A percentile compares a stretch with the other conserved stretches of the same genome.
phyloP scores from a whole-genome alignment of 306 rosid genomes.

The Trifolium dubium region DNA sequence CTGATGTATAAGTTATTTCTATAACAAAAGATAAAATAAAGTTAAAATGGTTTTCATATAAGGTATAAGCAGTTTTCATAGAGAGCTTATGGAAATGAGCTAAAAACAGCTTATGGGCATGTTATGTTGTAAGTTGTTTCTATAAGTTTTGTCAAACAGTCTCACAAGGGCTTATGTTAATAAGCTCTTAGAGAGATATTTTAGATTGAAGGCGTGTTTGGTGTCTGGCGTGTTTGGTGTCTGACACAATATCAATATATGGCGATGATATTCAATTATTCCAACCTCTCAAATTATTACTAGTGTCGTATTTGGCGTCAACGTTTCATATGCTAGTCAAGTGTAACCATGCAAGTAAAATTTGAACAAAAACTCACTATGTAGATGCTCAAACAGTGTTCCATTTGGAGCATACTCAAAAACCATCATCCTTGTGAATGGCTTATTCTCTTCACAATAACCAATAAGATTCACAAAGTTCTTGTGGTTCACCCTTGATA shows the following conservation, averaged over 20 bases:
- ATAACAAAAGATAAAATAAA: no score
- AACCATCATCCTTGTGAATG: conserved; percentile 95
- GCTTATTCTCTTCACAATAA: conserved; percentile 79
- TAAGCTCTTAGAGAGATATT: not conserved
- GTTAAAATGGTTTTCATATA: not conserved
- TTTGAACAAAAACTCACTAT: conserved; percentile 62
- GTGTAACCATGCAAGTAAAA: conserved; percentile 2
- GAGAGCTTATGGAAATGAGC: not conserved
- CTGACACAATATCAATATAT: not conserved
- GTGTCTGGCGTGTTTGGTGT: not conserved
- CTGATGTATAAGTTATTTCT: no score
- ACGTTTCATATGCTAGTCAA: not conserved
- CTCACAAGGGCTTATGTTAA: not conserved
- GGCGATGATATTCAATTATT: not conserved
- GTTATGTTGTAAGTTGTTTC: not conserved
- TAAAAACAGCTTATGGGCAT: not conserved
- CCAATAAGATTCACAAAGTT: conserved; percentile 89
- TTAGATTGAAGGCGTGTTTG: not conserved
- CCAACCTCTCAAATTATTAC: not conserved
- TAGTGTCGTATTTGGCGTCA: not conserved
- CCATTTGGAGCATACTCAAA: conserved; percentile 98
- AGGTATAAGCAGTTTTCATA: no score
- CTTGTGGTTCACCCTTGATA: conserved; percentile 88
- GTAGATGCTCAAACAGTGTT: conserved; percentile 88
- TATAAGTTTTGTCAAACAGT: no score